Percentiles rank a stretch among this genome's conserved stretches.
These are phyloP conservation scores for Sphaerulina musiva DNA, from an alignment of 2,329 filamentous ascomycete genomes.

Conservation along the genomic window DNA sequence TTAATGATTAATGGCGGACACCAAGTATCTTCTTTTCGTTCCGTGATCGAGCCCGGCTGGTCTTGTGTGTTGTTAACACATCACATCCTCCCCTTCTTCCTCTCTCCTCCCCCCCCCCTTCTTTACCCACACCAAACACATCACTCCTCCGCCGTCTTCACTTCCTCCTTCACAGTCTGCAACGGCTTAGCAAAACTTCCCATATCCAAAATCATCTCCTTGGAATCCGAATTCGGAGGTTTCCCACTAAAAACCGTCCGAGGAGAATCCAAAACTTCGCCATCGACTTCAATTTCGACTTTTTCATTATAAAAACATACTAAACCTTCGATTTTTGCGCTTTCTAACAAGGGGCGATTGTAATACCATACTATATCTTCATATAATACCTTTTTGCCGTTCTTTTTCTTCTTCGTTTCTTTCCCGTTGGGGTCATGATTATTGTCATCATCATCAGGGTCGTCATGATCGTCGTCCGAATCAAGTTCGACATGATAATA, in stretches of 20 bases:
- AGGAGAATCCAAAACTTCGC: constrained; percentile 29
- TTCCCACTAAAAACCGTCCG: constrained; percentile 26
- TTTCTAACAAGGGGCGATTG: constrained; percentile 51
- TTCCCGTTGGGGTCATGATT: too few relatives aligned
- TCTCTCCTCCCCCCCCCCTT: too few relatives aligned
- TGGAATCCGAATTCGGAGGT: neutral
- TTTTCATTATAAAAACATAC: constrained; percentile 63
- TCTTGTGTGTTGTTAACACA: too few relatives aligned
- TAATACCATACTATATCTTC: constrained; percentile 60
- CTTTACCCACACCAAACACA: too few relatives aligned
- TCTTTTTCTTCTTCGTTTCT: too few relatives aligned
- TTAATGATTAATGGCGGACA: too few relatives aligned
- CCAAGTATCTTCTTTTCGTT: too few relatives aligned
- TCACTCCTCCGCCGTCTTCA: neutral
- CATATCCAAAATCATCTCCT: constrained; percentile 1
- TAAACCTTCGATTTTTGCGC: constrained; percentile 47
- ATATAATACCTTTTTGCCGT: constrained; percentile 14
- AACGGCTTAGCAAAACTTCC: constrained; percentile 1
- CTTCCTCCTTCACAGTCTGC: constrained; percentile 2
- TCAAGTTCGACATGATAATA: constrained; percentile 52
- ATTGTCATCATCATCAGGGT: too few relatives aligned
- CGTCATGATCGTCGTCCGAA: constrained; percentile 29
- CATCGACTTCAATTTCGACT: constrained; percentile 54
- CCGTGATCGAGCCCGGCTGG: too few relatives aligned
- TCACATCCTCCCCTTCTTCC: too few relatives aligned